Evolutionary conservation across 305 asterid species (phyloP).

Genomic region (Galium porrigens): DNA sequence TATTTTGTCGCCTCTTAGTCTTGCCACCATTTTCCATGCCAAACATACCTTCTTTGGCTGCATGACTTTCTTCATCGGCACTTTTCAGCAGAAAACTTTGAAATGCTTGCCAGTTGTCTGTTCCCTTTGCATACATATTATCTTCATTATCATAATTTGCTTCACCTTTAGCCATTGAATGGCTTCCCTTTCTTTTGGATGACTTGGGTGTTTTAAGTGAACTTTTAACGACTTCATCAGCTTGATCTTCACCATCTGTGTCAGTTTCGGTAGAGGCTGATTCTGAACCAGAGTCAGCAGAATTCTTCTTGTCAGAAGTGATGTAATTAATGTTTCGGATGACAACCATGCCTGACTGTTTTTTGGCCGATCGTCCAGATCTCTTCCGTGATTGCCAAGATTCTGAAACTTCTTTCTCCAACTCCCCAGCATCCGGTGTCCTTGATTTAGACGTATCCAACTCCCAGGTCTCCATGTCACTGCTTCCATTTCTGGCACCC

Average conservation of each 20-base stretch:
- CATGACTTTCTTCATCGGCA: conserved; percentile 36
- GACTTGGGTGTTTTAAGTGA: conserved; percentile 27
- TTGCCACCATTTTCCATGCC: conserved; percentile 43
- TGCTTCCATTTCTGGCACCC: conserved; percentile 39
- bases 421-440: conserved; percentile 23
- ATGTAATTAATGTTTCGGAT: conserved; percentile 38
- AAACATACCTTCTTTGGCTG: conserved; percentile 33
- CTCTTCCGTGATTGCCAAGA: conserved; percentile 23
- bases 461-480: conserved; percentile 32
- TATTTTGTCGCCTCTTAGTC: conserved; percentile 30
- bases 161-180: conserved; percentile 25
- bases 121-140: conserved; percentile 31
- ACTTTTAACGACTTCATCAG: conserved; percentile 22
- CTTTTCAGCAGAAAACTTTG: conserved; percentile 65
- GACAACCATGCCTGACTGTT: conserved; percentile 29
- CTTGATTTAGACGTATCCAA: conserved; percentile 16
- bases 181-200: conserved; percentile 36
- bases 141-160: conserved; percentile 20
- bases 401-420: conserved; percentile 37
- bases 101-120: conserved; percentile 80
- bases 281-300: conserved; percentile 19
- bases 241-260: conserved; percentile 28
- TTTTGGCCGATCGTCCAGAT: conserved; percentile 26
- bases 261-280: conserved; percentile 25
- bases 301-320: conserved; percentile 23